Conservation (phyloP, 495 filamentous ascomycete genomes). For the Hypoxylon intermedium region DNA sequence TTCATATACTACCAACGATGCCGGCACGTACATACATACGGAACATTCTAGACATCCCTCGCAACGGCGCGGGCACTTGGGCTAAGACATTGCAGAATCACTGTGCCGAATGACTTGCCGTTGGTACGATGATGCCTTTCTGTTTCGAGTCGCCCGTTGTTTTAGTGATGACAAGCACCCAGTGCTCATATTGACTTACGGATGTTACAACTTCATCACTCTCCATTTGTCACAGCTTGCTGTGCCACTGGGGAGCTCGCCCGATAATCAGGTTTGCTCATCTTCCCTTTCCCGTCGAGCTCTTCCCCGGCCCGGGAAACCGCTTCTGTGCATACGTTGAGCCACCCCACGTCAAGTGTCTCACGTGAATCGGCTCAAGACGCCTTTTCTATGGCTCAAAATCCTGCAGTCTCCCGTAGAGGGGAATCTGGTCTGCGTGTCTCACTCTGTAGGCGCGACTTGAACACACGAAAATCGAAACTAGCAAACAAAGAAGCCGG, state of each 20-base stretch:
- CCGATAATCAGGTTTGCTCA: conserved; percentile 28
- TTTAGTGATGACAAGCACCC: conserved; percentile 1
- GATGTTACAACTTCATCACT: too few species aligned
- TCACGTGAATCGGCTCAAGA: conserved; percentile 34
- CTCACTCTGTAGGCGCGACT: conserved; percentile 30
- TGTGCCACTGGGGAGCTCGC: conserved; percentile 15
- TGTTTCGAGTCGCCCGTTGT: conserved; percentile 15
- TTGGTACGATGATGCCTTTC: conserved; percentile 18
- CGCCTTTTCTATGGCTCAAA: conserved; percentile 33
- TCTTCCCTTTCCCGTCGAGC: conserved; percentile 7
- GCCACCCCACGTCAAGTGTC: conserved; percentile 33
- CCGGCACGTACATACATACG: neutral
- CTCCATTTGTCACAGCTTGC: neutral
- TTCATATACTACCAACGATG: neutral
- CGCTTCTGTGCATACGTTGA: conserved; percentile 23
- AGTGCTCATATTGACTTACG: too few species aligned
- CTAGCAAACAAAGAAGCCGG: conserved; percentile 21
- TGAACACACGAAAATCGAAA: conserved; percentile 29
- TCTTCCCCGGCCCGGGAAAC: conserved; percentile 18
- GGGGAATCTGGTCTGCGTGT: conserved; percentile 23
- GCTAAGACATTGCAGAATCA: conserved; percentile 29
- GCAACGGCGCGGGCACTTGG: conserved; percentile 16
- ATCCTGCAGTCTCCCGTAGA: conserved; percentile 33
- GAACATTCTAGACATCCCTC: conserved; percentile 14
- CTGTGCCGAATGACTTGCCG: conserved; percentile 14